A percentile compares a stretch with the other conserved stretches of the same genome.
Evolutionary conservation across 1,139 yeast species (phyloP).

Genomic region (Blastobotrys persicus): DNA sequence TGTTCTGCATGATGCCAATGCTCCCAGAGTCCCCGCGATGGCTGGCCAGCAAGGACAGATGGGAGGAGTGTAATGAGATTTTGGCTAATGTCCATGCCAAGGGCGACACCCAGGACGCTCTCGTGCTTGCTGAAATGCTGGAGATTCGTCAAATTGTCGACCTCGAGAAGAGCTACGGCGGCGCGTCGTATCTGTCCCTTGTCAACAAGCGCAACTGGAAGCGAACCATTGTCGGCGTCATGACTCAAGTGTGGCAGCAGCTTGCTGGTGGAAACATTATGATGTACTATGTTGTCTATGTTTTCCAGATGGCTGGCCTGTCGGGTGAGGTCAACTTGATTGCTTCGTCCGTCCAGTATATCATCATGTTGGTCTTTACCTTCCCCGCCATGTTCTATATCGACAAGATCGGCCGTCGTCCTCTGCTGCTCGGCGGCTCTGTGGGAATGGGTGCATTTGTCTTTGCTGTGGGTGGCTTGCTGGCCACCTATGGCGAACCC

Average conservation of each 20-base stretch:
- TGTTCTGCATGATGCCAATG: slow-evolving; percentile 49
- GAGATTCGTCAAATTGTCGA: slow-evolving; percentile 51
- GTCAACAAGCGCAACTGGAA: slow-evolving; percentile 48
- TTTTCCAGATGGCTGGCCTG: slow-evolving; percentile 41
- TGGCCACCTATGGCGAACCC: slow-evolving; percentile 42
- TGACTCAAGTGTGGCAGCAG: slow-evolving; percentile 70
- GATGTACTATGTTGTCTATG: slow-evolving; percentile 43
- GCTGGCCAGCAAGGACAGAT: slow-evolving; percentile 59
- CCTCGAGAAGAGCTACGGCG: slow-evolving; percentile 27
- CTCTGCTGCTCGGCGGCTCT: slow-evolving; percentile 39
- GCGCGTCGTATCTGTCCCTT: slow-evolving; percentile 41
- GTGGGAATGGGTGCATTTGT: slow-evolving; percentile 41
- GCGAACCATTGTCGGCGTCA: slow-evolving; percentile 53
- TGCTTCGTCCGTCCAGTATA: slow-evolving; percentile 58
- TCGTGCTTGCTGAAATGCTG: slow-evolving; percentile 53
- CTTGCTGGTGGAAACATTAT: slow-evolving; percentile 69
- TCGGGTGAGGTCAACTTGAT: slow-evolving; percentile 39
- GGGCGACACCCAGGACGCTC: slow-evolving; percentile 51
- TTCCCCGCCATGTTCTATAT: slow-evolving; percentile 46
- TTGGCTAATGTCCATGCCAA: slow-evolving; percentile 52
- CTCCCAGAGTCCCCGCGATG: slow-evolving; percentile 77
- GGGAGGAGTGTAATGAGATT: slow-evolving; percentile 59
- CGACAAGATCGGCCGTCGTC: slow-evolving; percentile 56
- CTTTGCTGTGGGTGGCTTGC: slow-evolving; percentile 44
- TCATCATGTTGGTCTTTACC: slow-evolving; percentile 40